Conservation (phyloP, 2,329 filamentous ascomycete species). For the Scedosporium minutisporum region DNA sequence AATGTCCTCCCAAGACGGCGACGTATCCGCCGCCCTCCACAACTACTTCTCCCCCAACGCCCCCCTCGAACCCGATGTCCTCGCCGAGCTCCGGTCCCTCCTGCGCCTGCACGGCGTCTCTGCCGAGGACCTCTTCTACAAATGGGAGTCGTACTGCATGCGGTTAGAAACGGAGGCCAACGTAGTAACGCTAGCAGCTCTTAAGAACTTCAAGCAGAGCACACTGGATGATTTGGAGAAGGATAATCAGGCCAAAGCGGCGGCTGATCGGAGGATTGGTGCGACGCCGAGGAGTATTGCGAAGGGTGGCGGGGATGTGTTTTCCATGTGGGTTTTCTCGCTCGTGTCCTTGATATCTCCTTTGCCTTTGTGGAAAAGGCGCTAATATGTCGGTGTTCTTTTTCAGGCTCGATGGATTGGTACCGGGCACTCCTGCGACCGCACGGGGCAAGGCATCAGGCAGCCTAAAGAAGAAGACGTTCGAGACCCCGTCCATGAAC, state of each 20-base stretch:
- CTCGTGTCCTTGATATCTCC: neutral
- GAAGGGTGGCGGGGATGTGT: slow-evolving; percentile 57
- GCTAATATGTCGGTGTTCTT: neutral
- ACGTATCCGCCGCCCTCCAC: neutral
- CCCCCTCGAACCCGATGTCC: slow-evolving; percentile 62
- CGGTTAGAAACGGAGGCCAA: slow-evolving; percentile 80
- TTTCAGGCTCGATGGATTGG: slow-evolving; percentile 50
- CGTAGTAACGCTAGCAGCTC: slow-evolving; percentile 55
- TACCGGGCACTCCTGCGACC: slow-evolving; percentile 50
- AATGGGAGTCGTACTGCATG: slow-evolving; percentile 97
- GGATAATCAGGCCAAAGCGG: slow-evolving; percentile 55
- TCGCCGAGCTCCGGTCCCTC: slow-evolving; percentile 75
- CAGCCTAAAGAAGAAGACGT: slow-evolving; percentile 24
- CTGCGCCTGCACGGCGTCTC: slow-evolving; percentile 73
- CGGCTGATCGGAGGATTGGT: slow-evolving; percentile 51
- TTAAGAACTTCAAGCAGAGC: slow-evolving; percentile 74
- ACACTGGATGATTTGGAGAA: slow-evolving; percentile 78
- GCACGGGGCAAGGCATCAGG: slow-evolving; percentile 14
- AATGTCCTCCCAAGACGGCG: neutral
- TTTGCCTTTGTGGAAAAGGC: neutral
- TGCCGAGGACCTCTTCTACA: slow-evolving; percentile 85
- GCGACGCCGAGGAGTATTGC: slow-evolving; percentile 53
- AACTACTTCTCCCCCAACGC: slow-evolving; percentile 5
- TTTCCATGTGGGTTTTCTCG: slow-evolving; percentile 54
- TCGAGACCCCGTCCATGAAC: slow-evolving; percentile 37